phyloP scores from a whole-genome alignment of 169 alveolate genomes.

The Plasmodium inui region DNA sequence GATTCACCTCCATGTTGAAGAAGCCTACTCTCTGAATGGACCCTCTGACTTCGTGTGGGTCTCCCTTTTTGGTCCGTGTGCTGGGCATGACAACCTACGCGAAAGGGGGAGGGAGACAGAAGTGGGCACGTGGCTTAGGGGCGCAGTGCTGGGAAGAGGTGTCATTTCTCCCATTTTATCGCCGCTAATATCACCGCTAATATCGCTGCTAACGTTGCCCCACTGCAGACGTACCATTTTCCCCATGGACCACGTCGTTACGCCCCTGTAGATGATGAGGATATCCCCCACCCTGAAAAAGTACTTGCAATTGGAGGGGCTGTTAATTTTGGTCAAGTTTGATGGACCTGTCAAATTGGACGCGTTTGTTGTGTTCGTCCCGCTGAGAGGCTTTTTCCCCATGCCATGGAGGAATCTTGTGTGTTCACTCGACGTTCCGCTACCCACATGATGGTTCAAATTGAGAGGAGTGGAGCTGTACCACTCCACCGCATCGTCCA shows the following conservation, averaged over 20 bases:
- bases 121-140: not conserved
- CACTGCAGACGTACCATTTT: slow-evolving; percentile 75
- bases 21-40: slow-evolving; percentile 56
- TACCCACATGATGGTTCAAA: slow-evolving; percentile 41
- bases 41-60: slow-evolving; percentile 1
- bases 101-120: not conserved
- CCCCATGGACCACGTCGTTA: slow-evolving; percentile 87
- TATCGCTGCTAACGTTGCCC: not conserved
- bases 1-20: slow-evolving; percentile 32
- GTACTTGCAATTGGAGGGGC: slow-evolving; percentile 54
- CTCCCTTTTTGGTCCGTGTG: slow-evolving; percentile 21
- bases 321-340: not conserved
- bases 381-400: slow-evolving; percentile 77
- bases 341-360: not conserved
- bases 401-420: slow-evolving; percentile 72
- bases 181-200: not conserved
- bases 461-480: slow-evolving; percentile 51
- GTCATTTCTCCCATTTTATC: not conserved
- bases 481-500: slow-evolving; percentile 77
- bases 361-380: not conserved
- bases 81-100: slow-evolving; percentile 64
- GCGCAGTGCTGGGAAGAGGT: not conserved
- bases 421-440: slow-evolving; percentile 35
- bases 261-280: slow-evolving; percentile 77
- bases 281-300: slow-evolving; percentile 83